Evolutionary conservation across 352 stramenopile genomes (phyloP).

Genomic region (Globisporangium viniferum): DNA sequence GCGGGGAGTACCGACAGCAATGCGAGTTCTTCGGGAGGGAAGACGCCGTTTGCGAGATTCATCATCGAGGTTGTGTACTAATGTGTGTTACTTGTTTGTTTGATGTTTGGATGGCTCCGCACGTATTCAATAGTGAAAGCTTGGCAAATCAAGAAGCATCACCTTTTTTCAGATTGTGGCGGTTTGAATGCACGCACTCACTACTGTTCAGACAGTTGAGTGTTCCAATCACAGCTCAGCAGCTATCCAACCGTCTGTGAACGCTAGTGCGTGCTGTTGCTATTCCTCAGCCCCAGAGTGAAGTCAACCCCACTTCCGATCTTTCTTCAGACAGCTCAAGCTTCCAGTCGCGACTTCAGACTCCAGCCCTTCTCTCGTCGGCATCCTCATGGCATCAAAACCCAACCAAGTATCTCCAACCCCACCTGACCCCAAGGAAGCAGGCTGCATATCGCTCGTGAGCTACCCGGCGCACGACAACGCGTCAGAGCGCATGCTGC

Average conservation of each 20-base stretch:
- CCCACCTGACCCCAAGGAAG: background rate
- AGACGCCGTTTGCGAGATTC: slow-evolving; percentile 6
- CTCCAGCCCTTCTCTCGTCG: background rate
- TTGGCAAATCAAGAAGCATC: background rate
- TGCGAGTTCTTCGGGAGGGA: background rate
- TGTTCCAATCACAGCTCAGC: no score
- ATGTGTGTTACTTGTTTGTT: background rate
- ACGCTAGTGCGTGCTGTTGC: background rate
- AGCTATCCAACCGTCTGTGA: background rate
- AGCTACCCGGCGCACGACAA: background rate
- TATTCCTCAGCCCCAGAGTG: background rate
- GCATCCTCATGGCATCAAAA: background rate
- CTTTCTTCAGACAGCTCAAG: background rate
- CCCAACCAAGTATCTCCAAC: background rate
- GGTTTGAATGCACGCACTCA: background rate
- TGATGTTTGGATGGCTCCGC: background rate
- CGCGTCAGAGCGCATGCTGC: background rate
- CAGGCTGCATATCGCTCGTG: background rate
- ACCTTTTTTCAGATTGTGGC: background rate
- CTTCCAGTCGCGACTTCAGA: background rate
- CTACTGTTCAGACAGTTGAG: background rate
- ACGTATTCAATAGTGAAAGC: background rate
- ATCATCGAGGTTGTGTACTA: slow-evolving; percentile 1
- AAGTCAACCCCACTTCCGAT: background rate
- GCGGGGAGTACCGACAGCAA: background rate